phyloP scores from a whole-genome alignment of 2,329 filamentous ascomycete genomes.

The Calonectria pseudoreteaudii region DNA sequence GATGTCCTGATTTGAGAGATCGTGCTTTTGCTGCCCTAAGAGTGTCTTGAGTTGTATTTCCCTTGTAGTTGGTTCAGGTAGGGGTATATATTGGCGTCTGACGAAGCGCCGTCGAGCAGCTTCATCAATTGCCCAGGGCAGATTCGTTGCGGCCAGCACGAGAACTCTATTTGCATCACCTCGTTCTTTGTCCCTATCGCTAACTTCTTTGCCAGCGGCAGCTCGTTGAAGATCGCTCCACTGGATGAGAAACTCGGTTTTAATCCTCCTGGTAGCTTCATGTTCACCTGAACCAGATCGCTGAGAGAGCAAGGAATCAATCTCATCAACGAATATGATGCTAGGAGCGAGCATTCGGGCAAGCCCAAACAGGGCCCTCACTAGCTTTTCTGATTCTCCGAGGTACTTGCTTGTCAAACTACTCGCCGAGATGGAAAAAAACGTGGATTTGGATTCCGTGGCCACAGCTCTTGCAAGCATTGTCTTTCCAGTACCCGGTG shows the following conservation, averaged over 20 bases:
- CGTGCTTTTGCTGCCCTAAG: conserved; percentile 88
- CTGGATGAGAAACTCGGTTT: conserved; percentile 97
- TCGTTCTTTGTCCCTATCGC: conserved; percentile 73
- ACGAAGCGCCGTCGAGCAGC: conserved; percentile 92
- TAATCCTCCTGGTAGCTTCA: conserved; percentile 92
- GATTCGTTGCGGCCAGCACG: conserved; percentile 93
- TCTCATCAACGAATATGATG: conserved; percentile 99
- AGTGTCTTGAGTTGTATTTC: conserved; percentile 83
- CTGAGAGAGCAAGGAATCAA: conserved; percentile 90
- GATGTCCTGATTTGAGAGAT: conserved; percentile 78
- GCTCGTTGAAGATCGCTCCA: conserved; percentile 96
- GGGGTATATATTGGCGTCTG: conserved; percentile 92
- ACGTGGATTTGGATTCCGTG: conserved; percentile 93
- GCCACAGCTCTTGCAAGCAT: conserved; percentile 95
- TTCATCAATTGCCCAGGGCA: conserved; percentile 98
- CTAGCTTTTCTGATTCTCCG: conserved; percentile 96
- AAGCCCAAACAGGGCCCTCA: conserved; percentile 90
- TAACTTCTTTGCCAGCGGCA: conserved; percentile 84
- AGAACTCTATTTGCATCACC: conserved; percentile 91
- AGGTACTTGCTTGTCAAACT: conserved; percentile 96
- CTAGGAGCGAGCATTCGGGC: conserved; percentile 90
- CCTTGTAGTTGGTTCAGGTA: conserved; percentile 87
- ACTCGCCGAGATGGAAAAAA: conserved; percentile 96
- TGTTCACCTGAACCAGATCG: conserved; percentile 88
- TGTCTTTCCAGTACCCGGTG: conserved; percentile 97